Evolutionary conservation across 2,329 filamentous ascomycete species (phyloP).

Genomic region (Pyricularia sp.): DNA sequence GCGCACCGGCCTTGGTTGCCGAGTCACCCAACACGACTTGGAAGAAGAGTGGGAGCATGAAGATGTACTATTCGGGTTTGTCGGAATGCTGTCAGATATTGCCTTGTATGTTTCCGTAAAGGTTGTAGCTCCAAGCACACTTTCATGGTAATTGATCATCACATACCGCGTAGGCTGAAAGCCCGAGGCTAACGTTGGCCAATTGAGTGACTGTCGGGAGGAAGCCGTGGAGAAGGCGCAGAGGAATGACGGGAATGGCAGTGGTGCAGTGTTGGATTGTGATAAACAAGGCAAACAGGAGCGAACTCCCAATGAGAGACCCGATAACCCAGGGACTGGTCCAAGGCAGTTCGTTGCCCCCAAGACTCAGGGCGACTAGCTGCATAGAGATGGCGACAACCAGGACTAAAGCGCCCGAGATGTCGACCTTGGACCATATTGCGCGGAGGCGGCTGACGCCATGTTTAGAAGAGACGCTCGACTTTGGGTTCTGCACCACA

Average conservation of each 20-base stretch:
- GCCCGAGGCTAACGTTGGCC: conserved; percentile 50
- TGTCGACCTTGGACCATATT: conserved; percentile 44
- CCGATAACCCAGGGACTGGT: conserved; percentile 34
- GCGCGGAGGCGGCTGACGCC: conserved; percentile 23
- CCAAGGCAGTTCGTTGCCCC: conserved; percentile 47
- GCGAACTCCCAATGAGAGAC: conserved; percentile 31
- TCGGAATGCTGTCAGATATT: background rate
- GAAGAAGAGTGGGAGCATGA: conserved; percentile 63
- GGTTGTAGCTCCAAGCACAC: too few species aligned
- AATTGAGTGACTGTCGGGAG: conserved; percentile 45
- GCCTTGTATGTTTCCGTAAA: background rate
- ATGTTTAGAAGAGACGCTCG: background rate
- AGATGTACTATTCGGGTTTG: conserved; percentile 42
- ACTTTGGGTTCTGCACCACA: conserved; percentile 38
- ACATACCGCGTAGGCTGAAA: conserved; percentile 53
- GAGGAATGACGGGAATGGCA: conserved; percentile 44
- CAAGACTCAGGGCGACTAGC: conserved; percentile 43
- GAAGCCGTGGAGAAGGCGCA: conserved; percentile 46
- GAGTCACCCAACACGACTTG: conserved; percentile 56
- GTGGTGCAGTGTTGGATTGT: conserved; percentile 36
- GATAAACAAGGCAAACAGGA: conserved; percentile 34
- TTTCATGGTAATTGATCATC: too few species aligned
- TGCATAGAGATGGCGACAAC: conserved; percentile 49
- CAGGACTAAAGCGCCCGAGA: conserved; percentile 46
- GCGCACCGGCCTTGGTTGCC: conserved; percentile 53